Conservation (phyloP, 2,329 filamentous ascomycete genomes). For the Orbilia javanica region DNA sequence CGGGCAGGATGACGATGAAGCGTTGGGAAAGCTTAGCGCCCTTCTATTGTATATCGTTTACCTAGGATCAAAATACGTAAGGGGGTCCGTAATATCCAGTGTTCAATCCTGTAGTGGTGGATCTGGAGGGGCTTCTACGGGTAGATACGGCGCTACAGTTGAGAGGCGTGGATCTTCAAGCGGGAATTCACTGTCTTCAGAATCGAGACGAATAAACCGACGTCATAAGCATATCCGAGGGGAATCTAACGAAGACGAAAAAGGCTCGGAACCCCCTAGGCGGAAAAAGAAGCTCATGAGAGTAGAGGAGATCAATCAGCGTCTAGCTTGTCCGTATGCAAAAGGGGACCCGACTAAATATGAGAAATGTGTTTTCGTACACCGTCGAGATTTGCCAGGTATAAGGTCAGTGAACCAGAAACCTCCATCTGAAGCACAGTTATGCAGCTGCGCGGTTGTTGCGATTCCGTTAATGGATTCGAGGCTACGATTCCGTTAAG, state of each 20-base stretch:
- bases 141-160: neutral
- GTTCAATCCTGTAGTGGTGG: neutral
- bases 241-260: neutral
- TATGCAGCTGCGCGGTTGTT: no score
- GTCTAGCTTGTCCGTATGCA: slow-evolving; percentile 27
- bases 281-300: neutral
- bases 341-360: slow-evolving; percentile 17
- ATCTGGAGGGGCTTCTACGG: neutral
- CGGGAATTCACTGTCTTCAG: neutral
- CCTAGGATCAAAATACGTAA: neutral
- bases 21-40: neutral
- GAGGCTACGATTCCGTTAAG: no score
- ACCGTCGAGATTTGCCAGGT: slow-evolving; percentile 19
- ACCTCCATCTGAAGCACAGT: neutral
- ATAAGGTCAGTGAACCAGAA: slow-evolving; percentile 28
- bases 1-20: neutral
- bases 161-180: neutral
- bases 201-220: neutral
- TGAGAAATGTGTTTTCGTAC: neutral
- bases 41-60: neutral
- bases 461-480: no score
- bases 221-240: neutral
- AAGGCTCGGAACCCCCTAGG: neutral
- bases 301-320: neutral
- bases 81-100: neutral